A percentile compares a stretch with the other conserved stretches of the same genome.
Evolutionary conservation across 2,329 filamentous ascomycete species (phyloP).

Genomic region (Cladophialophora yegresii): DNA sequence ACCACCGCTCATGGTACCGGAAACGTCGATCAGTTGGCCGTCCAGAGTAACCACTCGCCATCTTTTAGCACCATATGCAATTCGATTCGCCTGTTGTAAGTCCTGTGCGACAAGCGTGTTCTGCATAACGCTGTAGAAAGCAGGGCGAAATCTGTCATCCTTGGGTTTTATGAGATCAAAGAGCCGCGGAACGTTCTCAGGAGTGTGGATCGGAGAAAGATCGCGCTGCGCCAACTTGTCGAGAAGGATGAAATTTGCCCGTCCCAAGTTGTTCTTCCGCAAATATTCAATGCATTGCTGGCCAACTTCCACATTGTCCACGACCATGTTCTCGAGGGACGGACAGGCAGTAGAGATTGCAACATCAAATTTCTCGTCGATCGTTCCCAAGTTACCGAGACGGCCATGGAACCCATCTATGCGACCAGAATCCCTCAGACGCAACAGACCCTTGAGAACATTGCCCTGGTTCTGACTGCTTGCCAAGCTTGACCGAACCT

Average conservation of each 20-base stretch:
- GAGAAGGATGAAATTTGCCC: slow-evolving; percentile 94
- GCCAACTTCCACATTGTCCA: slow-evolving; percentile 90
- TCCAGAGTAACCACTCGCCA: slow-evolving; percentile 97
- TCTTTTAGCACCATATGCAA: slow-evolving; percentile 87
- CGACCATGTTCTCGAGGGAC: slow-evolving; percentile 91
- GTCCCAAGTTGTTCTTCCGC: slow-evolving; percentile 92
- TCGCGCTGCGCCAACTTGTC: slow-evolving; percentile 81
- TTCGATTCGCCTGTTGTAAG: slow-evolving; percentile 92
- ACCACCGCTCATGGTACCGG: slow-evolving; percentile 97
- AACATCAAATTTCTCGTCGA: slow-evolving; percentile 91
- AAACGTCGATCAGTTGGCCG: slow-evolving; percentile 95
- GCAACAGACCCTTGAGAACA: slow-evolving; percentile 87
- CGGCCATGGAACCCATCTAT: slow-evolving; percentile 97
- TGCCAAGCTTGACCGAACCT: slow-evolving; percentile 85
- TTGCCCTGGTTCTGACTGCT: slow-evolving; percentile 91
- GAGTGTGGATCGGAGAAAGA: slow-evolving; percentile 77
- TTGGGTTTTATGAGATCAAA: slow-evolving; percentile 92
- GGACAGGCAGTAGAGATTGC: slow-evolving; percentile 97
- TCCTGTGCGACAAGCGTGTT: slow-evolving; percentile 93
- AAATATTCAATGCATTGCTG: slow-evolving; percentile 98
- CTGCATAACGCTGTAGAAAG: slow-evolving; percentile 93
- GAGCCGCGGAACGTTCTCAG: slow-evolving; percentile 85
- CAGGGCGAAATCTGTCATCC: slow-evolving; percentile 80
- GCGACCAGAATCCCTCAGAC: slow-evolving; percentile 90
- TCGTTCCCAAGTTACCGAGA: slow-evolving; percentile 88